These are phyloP conservation scores for Arabidopsis arenosa DNA, from an alignment of 345 rosid genomes.

Conservation along the genomic window DNA sequence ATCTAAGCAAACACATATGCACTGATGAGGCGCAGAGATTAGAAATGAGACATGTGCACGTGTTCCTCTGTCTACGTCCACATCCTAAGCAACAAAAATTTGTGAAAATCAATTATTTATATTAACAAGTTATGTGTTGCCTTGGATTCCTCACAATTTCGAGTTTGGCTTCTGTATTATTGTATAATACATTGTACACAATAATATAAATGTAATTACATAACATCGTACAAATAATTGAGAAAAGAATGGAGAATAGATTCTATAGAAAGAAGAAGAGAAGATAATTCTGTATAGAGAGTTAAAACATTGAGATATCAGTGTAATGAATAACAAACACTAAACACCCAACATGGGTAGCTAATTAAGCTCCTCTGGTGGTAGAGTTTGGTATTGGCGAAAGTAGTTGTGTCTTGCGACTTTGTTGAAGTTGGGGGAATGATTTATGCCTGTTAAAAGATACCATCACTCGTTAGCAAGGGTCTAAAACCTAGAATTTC, in stretches of 20 bases:
- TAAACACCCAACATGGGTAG: background rate
- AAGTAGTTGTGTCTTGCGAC: background rate
- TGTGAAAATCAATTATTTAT: conserved; percentile 29
- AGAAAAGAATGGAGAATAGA: background rate
- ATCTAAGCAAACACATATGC: conserved; percentile 31
- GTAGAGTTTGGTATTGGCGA: background rate
- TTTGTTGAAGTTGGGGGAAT: background rate
- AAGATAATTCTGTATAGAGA: background rate
- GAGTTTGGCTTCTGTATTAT: conserved; percentile 16
- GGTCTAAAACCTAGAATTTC: too few relatives aligned
- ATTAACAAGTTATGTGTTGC: conserved; percentile 5
- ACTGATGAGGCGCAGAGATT: conserved; percentile 26
- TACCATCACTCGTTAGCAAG: too few relatives aligned
- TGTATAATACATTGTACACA: background rate
- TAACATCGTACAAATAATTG: conserved; percentile 9
- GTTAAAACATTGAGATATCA: background rate
- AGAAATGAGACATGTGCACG: conserved; percentile 46
- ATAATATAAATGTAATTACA: background rate
- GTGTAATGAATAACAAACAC: conserved; percentile 1
- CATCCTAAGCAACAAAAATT: conserved; percentile 38
- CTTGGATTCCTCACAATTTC: conserved; percentile 44
- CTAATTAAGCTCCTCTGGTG: background rate
- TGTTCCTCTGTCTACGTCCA: conserved; percentile 45
- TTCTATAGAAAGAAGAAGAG: background rate
- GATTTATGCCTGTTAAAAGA: too few relatives aligned